phyloP scores from a whole-genome alignment of 129 eudicot species.

The Centaurea solstitialis region DNA sequence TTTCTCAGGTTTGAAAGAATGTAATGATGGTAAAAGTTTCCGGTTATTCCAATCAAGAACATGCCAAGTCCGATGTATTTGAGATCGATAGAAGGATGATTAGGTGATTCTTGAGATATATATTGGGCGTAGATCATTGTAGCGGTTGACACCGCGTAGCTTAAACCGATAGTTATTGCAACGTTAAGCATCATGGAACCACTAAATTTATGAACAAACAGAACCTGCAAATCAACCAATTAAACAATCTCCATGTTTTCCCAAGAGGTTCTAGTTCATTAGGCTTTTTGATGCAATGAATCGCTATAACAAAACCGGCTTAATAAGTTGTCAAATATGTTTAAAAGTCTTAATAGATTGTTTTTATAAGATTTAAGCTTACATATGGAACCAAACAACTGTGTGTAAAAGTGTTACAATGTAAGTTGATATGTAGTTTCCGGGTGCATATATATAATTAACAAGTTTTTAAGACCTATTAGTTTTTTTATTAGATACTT shows the following conservation, averaged over 20 bases:
- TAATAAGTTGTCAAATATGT: too few species aligned
- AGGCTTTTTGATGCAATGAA: too few species aligned
- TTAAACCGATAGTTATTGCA: constrained; percentile 15
- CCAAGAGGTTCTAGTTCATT: neutral
- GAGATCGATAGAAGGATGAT: constrained; percentile 36
- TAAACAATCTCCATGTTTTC: neutral
- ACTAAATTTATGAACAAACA: constrained; percentile 45
- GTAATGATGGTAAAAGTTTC: constrained; percentile 42
- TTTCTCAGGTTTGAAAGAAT: constrained; percentile 45
- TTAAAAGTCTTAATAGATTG: too few species aligned
- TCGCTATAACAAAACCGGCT: too few species aligned
- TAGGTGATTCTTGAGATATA: constrained; percentile 12
- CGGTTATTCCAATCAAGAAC: constrained; percentile 38
- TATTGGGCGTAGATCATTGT: constrained; percentile 39
- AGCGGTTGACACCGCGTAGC: constrained; percentile 23
- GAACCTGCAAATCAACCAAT: constrained; percentile 18
- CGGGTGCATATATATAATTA: too few species aligned
- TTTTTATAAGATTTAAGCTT: too few species aligned
- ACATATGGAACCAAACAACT: too few species aligned
- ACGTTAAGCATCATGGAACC: constrained; percentile 28
- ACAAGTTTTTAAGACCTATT: too few species aligned
- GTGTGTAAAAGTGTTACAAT: too few species aligned
- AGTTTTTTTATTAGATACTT: too few species aligned
- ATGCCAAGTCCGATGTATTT: constrained; percentile 25
- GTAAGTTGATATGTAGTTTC: too few species aligned